These are phyloP conservation scores for Circinella minor DNA, from an alignment of 371 early-diverging fungal genomes.

Conservation along the genomic window DNA sequence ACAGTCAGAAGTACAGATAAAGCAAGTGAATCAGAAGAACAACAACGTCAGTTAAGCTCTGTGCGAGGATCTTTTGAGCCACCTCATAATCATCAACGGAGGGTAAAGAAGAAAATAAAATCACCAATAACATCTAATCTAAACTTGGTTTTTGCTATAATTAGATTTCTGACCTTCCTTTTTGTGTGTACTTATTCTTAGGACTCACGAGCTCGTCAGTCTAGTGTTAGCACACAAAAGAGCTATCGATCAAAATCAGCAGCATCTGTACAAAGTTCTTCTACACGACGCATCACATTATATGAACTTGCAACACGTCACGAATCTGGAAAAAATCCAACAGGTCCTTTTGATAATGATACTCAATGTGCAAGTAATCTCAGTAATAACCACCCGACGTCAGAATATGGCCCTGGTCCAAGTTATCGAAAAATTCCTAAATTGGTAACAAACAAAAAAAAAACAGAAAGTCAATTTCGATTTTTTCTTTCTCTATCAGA, in stretches of 20 bases:
- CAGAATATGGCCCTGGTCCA: constrained; percentile 26
- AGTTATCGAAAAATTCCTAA: constrained; percentile 65
- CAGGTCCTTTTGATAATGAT: constrained; percentile 19
- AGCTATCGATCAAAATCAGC: neutral
- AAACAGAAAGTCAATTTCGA: neutral
- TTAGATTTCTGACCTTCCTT: too few relatives aligned
- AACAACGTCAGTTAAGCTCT: neutral
- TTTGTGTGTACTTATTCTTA: neutral
- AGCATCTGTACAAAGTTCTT: neutral
- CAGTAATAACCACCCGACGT: neutral
- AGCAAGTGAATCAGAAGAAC: neutral
- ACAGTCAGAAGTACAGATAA: neutral
- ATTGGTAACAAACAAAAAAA: constrained; percentile 36
- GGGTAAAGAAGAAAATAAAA: too few relatives aligned
- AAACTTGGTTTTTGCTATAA: too few relatives aligned
- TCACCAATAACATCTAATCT: too few relatives aligned
- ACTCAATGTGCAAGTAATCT: constrained; percentile 2
- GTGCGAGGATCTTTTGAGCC: neutral
- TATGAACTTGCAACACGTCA: constrained; percentile 39
- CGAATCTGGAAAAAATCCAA: neutral
- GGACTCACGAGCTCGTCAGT: neutral
- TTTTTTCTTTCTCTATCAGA: neutral
- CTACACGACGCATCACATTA: neutral
- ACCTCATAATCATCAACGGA: neutral
- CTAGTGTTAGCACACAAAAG: neutral